Conservation (phyloP, 495 filamentous ascomycete genomes). For the Aspergillus nidulans region DNA sequence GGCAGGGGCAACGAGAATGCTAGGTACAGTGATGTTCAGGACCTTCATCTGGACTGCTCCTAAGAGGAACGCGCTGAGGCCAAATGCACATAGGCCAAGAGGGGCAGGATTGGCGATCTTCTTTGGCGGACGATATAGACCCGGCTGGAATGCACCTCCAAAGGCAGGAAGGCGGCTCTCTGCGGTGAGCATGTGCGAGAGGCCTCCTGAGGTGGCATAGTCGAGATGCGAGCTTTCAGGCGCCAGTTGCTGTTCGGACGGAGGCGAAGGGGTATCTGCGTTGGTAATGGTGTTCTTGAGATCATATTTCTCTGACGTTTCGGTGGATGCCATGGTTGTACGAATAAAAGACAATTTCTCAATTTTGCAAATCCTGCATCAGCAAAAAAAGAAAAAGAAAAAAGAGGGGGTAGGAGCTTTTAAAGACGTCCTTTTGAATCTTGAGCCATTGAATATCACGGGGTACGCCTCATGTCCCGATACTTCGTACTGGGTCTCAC, state of each 20-base stretch:
- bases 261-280: neutral
- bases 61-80: slow-evolving; percentile 83
- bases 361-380: neutral
- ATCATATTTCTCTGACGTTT: slow-evolving; percentile 8
- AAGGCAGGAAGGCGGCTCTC: slow-evolving; percentile 69
- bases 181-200: slow-evolving; percentile 58
- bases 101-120: slow-evolving; percentile 80
- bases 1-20: slow-evolving; percentile 59
- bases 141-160: slow-evolving; percentile 86
- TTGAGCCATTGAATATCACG: neutral
- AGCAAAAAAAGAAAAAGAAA: no score
- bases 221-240: slow-evolving; percentile 13
- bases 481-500: neutral
- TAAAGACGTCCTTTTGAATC: neutral
- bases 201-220: slow-evolving; percentile 53
- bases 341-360: neutral
- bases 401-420: neutral
- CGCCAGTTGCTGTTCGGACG: neutral
- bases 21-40: slow-evolving; percentile 50
- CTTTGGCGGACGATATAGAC: slow-evolving; percentile 65
- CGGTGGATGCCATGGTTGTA: slow-evolving; percentile 3
- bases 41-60: slow-evolving; percentile 69
- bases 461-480: neutral
- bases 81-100: slow-evolving; percentile 74
- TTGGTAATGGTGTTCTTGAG: slow-evolving; percentile 14